Percentiles rank a stretch among this genome's conserved stretches.
Conservation (phyloP, 768 basidiomycete genomes). For the Lentinula lateritia region DNA sequence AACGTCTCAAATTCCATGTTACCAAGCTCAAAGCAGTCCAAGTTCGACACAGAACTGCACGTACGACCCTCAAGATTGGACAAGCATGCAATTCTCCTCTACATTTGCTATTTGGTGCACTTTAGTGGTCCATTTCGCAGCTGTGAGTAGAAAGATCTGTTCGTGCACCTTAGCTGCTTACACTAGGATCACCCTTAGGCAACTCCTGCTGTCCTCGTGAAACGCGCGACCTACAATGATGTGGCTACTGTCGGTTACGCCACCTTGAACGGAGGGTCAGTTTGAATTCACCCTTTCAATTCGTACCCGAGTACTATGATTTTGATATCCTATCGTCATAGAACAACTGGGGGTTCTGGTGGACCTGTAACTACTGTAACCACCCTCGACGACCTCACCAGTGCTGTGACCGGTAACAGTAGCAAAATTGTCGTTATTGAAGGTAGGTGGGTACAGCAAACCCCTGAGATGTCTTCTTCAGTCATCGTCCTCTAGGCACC, state of each 20-base stretch:
- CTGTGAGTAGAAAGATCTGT: neutral
- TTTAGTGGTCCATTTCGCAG: neutral
- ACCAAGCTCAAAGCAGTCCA: neutral
- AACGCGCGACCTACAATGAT: slow-evolving; percentile 31
- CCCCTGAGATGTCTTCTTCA: neutral
- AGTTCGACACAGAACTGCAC: neutral
- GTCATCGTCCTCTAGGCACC: slow-evolving; percentile 21
- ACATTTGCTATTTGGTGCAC: neutral
- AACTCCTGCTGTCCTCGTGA: slow-evolving; percentile 12
- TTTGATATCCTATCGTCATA: slow-evolving; percentile 6
- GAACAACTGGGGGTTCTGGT: slow-evolving; percentile 40
- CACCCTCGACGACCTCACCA: slow-evolving; percentile 33
- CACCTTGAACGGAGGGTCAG: slow-evolving; percentile 18
- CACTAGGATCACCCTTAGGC: neutral
- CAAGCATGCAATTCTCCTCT: neutral
- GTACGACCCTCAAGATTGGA: neutral
- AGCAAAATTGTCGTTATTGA: slow-evolving; percentile 41
- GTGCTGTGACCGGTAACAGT: slow-evolving; percentile 33
- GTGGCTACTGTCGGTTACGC: slow-evolving; percentile 35
- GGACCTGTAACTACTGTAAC: slow-evolving; percentile 38
- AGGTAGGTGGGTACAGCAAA: slow-evolving; percentile 16
- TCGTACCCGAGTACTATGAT: neutral
- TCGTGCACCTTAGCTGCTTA: neutral
- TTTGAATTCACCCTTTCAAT: neutral
- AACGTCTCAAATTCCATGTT: neutral